These are phyloP conservation scores for Gremmenia infestans DNA, from an alignment of 2,329 filamentous ascomycete genomes.

Conservation along the genomic window DNA sequence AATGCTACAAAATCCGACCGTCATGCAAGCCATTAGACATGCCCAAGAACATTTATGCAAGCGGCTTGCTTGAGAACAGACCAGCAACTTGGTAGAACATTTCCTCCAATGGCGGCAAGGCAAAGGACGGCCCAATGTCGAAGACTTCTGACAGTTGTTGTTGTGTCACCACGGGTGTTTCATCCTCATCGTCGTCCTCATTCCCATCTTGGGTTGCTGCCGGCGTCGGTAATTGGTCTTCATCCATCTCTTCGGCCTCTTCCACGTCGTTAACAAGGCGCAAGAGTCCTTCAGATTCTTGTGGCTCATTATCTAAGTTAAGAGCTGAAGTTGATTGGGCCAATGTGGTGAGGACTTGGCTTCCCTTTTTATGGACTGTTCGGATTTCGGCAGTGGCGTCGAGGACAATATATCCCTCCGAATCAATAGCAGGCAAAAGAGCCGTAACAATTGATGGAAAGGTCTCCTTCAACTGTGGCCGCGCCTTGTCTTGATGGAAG, in stretches of 20 bases:
- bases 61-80: conserved; percentile 55
- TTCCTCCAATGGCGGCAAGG: conserved; percentile 66
- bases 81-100: conserved; percentile 69
- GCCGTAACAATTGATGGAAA: conserved; percentile 58
- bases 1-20: conserved; percentile 10
- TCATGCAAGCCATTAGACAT: conserved; percentile 10
- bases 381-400: conserved; percentile 73
- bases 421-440: conserved; percentile 57
- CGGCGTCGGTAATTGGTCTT: conserved; percentile 24
- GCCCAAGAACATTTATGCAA: conserved; percentile 22
- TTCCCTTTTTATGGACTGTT: conserved; percentile 54
- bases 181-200: conserved; percentile 48
- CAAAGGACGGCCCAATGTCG: conserved; percentile 62
- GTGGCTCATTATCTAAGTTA: conserved; percentile 32
- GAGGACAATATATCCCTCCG: conserved; percentile 69
- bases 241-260: conserved; percentile 31
- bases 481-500: conserved; percentile 57
- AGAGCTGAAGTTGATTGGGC: conserved; percentile 49
- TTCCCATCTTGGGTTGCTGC: conserved; percentile 34
- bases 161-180: conserved; percentile 58
- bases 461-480: conserved; percentile 54
- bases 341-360: conserved; percentile 46
- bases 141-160: conserved; percentile 68
- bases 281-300: conserved; percentile 21
- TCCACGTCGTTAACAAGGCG: conserved; percentile 26